Base-by-base conservation (phyloP, 768 basidiomycete genomes). In the Leucosporidium scottii region DNA sequence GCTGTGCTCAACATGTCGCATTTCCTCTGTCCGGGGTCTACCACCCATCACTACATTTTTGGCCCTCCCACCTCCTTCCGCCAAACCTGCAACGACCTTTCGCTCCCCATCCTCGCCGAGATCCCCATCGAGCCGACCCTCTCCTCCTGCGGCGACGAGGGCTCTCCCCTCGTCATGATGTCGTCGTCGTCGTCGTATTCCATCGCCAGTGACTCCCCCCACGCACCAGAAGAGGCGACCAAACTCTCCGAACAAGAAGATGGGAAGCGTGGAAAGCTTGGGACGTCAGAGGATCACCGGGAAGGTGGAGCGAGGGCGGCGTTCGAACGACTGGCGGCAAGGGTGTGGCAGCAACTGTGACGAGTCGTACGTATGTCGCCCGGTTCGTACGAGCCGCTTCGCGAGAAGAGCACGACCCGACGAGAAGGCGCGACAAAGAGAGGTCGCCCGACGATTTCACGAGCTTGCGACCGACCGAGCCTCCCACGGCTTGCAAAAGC, bases 1-100 rank as follows among this genome's bases (percentile, higher is more conserved):
- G 81, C 91, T 2, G 79, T 97, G 1, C 85, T 97, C 54, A 97
- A 98, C 76, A 88, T 93, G 81, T 84, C 92, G 0, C 85, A 89
- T 78, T 93, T 87, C 77, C 80, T 87, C 34, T 93, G 91, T 73
- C 82, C 88, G 0, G 83, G 84, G 15, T 96, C 91, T 75, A 79
- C 82, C 1, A 82, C 82, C 0, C 81, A 81, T 1, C 87, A 87
- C 70, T 79, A 85, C 69, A 79, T 89, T 47, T 90, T 88, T 66
- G 93, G 93, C 9, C 80, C 86, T 17, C 83, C 89, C 0, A 81
- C 82, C 12, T 77, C 80, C 15, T 92, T 93, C 79, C 81, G 82
- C 39, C 75, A 79, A 4, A 84, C 86, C 0, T 70, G 67, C 50
- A 86, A 89, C 0, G 71, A 77, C 4, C 83, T 93, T 3, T 78